Evolutionary conservation across 2,329 filamentous ascomycete species (phyloP).

Genomic region (Cercospora sp.): DNA sequence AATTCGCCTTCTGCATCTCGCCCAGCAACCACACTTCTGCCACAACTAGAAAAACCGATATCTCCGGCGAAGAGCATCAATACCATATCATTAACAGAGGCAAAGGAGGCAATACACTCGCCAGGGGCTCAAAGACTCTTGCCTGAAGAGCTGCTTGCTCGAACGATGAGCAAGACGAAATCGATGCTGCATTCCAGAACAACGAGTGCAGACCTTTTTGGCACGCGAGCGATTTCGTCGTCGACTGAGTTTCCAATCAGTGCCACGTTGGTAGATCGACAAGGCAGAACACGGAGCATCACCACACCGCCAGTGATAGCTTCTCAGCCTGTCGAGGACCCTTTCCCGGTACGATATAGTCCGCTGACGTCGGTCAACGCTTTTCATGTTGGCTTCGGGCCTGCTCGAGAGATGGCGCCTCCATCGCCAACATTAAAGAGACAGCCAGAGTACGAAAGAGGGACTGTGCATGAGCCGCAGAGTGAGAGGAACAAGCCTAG

Average conservation of each 20-base stretch:
- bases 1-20: conserved; percentile 9
- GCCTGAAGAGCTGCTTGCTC: conserved; percentile 37
- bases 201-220: conserved; percentile 21
- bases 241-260: neutral
- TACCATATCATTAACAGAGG: conserved; percentile 34
- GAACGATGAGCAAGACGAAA: conserved; percentile 20
- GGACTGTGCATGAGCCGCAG: conserved; percentile 21
- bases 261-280: conserved; percentile 23
- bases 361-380: conserved; percentile 15
- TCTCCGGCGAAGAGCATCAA: conserved; percentile 20
- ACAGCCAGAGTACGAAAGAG: neutral
- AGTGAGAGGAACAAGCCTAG: conserved; percentile 17
- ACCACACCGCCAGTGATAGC: conserved; percentile 13
- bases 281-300: conserved; percentile 21
- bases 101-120: conserved; percentile 29
- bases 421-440: neutral
- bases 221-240: neutral
- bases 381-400: conserved; percentile 24
- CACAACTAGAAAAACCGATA: neutral
- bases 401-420: conserved; percentile 22
- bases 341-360: neutral
- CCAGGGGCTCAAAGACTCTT: conserved; percentile 34
- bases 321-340: neutral
- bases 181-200: conserved; percentile 27
- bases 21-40: conserved; percentile 20